A percentile compares a stretch with the other conserved stretches of the same genome.
phyloP scores from a whole-genome alignment of 192 early-diverging fungal genomes.

The Diversispora eburnea region DNA sequence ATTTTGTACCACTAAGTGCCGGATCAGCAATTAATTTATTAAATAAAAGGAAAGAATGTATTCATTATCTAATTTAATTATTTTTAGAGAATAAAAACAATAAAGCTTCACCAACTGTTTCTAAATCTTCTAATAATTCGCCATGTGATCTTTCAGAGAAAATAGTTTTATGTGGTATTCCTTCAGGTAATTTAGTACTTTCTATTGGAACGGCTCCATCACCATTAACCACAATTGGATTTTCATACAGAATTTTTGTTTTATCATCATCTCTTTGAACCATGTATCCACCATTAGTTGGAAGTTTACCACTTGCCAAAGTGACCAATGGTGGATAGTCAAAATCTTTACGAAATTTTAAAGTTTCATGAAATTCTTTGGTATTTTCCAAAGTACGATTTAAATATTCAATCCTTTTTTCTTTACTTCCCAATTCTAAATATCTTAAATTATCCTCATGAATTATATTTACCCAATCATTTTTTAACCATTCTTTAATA shows the following conservation, averaged over 20 bases:
- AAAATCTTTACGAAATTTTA: not conserved
- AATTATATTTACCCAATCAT: not conserved
- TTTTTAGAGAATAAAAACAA: too few relatives aligned
- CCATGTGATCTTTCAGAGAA: not conserved
- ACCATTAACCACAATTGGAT: not conserved
- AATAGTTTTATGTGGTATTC: constrained; percentile 12
- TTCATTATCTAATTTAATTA: too few relatives aligned
- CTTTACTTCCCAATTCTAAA: constrained; percentile 8
- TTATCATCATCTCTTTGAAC: not conserved
- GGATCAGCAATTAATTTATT: too few relatives aligned
- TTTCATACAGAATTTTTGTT: not conserved
- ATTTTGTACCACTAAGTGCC: too few relatives aligned
- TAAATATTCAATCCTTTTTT: constrained; percentile 18
- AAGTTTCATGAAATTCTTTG: constrained; percentile 13
- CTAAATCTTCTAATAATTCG: constrained; percentile 21
- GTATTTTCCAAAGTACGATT: constrained; percentile 8
- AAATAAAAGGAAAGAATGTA: too few relatives aligned
- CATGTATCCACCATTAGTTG: constrained; percentile 4
- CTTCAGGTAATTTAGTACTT: constrained; percentile 18
- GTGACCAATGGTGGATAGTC: constrained; percentile 20
- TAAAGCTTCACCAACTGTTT: constrained; percentile 12
- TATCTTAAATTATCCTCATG: not conserved
- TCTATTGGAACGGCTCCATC: constrained; percentile 11
- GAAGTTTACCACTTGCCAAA: not conserved
- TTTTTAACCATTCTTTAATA: constrained; percentile 6